Percentiles rank a stretch among this genome's conserved stretches.
These are phyloP conservation scores for Alternaria ethzedia DNA, from an alignment of 2,329 filamentous ascomycete genomes.

Conservation along the genomic window DNA sequence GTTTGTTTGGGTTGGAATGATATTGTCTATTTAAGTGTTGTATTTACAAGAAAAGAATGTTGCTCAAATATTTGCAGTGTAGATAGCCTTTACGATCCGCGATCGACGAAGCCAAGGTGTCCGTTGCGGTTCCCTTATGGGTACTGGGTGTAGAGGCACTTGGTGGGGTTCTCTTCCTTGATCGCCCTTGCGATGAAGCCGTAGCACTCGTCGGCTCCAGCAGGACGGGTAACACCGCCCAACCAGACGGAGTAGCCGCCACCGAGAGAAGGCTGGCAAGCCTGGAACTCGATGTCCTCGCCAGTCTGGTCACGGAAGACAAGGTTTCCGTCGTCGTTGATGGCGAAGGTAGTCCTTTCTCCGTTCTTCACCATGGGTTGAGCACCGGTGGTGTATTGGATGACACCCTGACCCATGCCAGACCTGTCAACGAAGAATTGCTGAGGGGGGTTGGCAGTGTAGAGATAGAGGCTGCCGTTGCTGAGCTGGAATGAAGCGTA, in stretches of 20 bases:
- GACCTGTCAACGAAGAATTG: slow-evolving; percentile 62
- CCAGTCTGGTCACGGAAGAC: slow-evolving; percentile 44
- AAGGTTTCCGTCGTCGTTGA: slow-evolving; percentile 55
- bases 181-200: slow-evolving; percentile 40
- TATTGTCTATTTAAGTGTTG: neutral
- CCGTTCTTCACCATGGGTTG: slow-evolving; percentile 49
- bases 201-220: slow-evolving; percentile 44
- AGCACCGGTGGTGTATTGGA: slow-evolving; percentile 60
- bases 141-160: slow-evolving; percentile 29
- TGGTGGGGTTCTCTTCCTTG: slow-evolving; percentile 17
- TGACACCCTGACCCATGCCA: slow-evolving; percentile 63
- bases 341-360: slow-evolving; percentile 57
- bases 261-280: slow-evolving; percentile 59
- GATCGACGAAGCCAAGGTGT: neutral
- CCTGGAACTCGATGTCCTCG: slow-evolving; percentile 54
- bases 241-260: slow-evolving; percentile 47
- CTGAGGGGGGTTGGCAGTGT: slow-evolving; percentile 55
- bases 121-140: neutral
- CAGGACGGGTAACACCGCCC: slow-evolving; percentile 20
- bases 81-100: neutral
- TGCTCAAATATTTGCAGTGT: neutral
- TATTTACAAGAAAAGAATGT: neutral
- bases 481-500: slow-evolving; percentile 60
- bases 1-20: neutral
- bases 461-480: slow-evolving; percentile 56